Percentiles rank a stretch among this genome's conserved stretches.
phyloP scores from a whole-genome alignment of 345 rosid genomes.

The Lepidium sativum region DNA sequence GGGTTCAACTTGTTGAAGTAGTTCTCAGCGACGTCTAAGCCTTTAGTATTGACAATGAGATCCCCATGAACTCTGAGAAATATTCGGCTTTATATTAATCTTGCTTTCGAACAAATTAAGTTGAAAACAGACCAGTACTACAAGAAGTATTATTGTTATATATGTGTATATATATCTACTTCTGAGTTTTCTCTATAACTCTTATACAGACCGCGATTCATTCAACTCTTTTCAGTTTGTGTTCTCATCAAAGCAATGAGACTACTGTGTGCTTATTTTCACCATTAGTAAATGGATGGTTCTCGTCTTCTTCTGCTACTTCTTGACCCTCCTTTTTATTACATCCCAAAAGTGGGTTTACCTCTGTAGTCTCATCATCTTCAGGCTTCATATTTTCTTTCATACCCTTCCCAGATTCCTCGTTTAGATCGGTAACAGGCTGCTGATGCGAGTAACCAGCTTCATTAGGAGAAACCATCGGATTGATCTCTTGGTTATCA shows the following conservation, averaged over 20 bases:
- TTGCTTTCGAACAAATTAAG: background rate
- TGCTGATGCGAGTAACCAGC: background rate
- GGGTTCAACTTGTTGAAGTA: no score
- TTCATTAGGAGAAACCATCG: conserved; percentile 12
- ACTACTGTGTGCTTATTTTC: conserved; percentile 1
- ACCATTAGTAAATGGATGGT: conserved; percentile 21
- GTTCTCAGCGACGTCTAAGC: no score
- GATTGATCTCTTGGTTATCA: conserved; percentile 34
- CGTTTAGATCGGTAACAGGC: background rate
- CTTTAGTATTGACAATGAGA: no score
- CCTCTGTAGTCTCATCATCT: conserved; percentile 23
- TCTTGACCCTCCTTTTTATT: background rate
- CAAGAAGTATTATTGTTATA: conserved; percentile 4
- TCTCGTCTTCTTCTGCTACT: conserved; percentile 11
- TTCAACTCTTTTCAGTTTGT: background rate
- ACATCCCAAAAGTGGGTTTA: conserved; percentile 21
- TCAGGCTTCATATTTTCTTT: conserved; percentile 21
- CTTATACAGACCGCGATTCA: background rate
- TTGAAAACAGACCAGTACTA: background rate
- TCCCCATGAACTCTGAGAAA: no score
- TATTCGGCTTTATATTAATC: no score
- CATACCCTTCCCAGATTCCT: background rate
- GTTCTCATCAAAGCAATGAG: conserved; percentile 17
- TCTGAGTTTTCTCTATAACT: background rate
- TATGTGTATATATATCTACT: background rate